A percentile compares a stretch with the other conserved stretches of the same genome.
These are phyloP conservation scores for Herpetospermum pedunculosum DNA, from an alignment of 306 rosid genomes.

Conservation along the genomic window DNA sequence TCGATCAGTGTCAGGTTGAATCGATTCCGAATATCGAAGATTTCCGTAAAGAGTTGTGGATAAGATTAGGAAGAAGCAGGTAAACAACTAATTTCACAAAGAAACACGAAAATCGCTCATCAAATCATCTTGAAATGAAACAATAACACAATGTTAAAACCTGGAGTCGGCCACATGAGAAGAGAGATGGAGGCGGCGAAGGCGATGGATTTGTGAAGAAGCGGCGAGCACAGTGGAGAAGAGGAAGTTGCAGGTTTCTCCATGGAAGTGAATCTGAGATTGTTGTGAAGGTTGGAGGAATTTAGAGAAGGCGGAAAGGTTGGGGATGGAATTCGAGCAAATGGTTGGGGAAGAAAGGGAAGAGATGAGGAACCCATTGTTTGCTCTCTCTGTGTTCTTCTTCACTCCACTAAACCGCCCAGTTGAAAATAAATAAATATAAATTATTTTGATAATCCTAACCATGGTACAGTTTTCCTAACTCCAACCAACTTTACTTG, in stretches of 20 bases:
- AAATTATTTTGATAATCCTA: neutral
- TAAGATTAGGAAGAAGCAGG: neutral
- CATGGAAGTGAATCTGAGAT: conserved; percentile 14
- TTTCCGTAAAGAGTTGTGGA: neutral
- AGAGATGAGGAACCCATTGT: conserved; percentile 50
- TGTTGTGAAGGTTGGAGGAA: conserved; percentile 14
- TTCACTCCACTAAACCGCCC: neutral
- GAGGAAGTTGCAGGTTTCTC: conserved; percentile 4
- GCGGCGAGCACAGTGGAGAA: conserved; percentile 15
- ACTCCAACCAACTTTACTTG: neutral
- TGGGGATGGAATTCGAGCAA: conserved; percentile 21
- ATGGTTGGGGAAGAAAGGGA: conserved; percentile 25
- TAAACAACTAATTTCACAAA: neutral
- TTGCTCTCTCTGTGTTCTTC: conserved; percentile 22
- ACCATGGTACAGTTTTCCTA: neutral
- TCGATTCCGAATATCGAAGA: neutral
- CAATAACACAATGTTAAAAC: conserved; percentile 11
- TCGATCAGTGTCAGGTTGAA: neutral
- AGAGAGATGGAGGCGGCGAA: conserved; percentile 62
- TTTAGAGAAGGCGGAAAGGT: conserved; percentile 13
- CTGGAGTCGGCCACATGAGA: conserved; percentile 68
- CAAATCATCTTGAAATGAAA: neutral
- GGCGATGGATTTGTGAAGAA: conserved; percentile 49
- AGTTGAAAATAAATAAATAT: neutral
- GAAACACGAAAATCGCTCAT: neutral